A percentile compares a stretch with the other conserved stretches of the same genome.
Evolutionary conservation across 1,284 basidiomycete genomes (phyloP).

Genomic region (Erythrobasidium hasegawianum): DNA sequence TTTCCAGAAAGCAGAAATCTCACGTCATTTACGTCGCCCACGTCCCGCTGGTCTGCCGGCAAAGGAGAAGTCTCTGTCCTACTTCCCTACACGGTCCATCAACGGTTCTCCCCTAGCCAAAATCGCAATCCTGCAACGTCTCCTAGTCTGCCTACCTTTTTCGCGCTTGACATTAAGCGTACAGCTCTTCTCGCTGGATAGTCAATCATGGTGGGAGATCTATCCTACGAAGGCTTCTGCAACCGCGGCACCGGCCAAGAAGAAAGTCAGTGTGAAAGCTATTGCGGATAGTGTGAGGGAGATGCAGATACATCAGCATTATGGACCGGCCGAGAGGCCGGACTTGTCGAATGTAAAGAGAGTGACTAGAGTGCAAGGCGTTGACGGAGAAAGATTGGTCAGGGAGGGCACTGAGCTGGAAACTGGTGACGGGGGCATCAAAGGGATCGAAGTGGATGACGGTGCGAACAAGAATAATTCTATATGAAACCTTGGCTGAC

Average conservation of each 20-base stretch:
- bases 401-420: constrained; percentile 31
- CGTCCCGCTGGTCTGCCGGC: constrained; percentile 14
- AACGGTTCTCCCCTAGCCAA: constrained; percentile 47
- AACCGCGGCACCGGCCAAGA: constrained; percentile 33
- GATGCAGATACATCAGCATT: constrained; percentile 20
- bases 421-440: constrained; percentile 41
- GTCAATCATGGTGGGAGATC: constrained; percentile 20
- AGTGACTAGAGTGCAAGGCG: constrained; percentile 58
- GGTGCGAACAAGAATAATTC: constrained; percentile 55
- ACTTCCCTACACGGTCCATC: constrained; percentile 47
- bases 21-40: constrained; percentile 30
- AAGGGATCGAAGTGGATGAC: constrained; percentile 64
- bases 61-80: constrained; percentile 14
- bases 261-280: neutral
- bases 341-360: constrained; percentile 31
- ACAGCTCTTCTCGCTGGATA: constrained; percentile 12
- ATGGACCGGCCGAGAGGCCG: constrained; percentile 30
- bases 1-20: constrained; percentile 38
- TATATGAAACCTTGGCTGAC: too few relatives aligned
- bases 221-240: constrained; percentile 7
- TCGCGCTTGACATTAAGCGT: constrained; percentile 42
- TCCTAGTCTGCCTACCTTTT: constrained; percentile 47
- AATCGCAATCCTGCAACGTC: constrained; percentile 46
- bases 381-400: constrained; percentile 61
- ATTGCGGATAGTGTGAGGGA: constrained; percentile 9